phyloP scores from a whole-genome alignment of 2,329 filamentous ascomycete species.

The Calycina marina region DNA sequence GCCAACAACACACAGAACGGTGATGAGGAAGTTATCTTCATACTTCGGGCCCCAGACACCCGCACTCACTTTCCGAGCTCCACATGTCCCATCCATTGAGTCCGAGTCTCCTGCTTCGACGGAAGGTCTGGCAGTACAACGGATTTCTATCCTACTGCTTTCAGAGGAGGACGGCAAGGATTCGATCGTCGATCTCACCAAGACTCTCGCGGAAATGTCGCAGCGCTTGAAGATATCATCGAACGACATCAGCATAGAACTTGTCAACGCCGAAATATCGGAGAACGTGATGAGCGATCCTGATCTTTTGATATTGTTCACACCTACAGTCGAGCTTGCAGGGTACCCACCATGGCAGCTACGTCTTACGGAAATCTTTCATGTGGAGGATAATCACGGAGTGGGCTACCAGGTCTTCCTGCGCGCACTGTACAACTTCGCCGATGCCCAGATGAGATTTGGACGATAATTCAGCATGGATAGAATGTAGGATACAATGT shows the following conservation, averaged over 20 bases:
- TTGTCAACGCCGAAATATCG: conserved; percentile 79
- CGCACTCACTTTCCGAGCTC: conserved; percentile 55
- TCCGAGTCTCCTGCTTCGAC: conserved; percentile 30
- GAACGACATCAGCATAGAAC: conserved; percentile 67
- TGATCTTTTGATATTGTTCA: conserved; percentile 78
- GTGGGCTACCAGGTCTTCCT: conserved; percentile 94
- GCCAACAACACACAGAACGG: conserved; percentile 65
- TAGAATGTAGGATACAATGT: no score
- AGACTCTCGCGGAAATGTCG: conserved; percentile 88
- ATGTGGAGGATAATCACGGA: conserved; percentile 58
- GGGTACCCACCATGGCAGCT: conserved; percentile 97
- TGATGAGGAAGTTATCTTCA: conserved; percentile 64
- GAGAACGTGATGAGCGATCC: conserved; percentile 75
- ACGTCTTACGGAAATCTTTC: conserved; percentile 85
- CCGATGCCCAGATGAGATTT: conserved; percentile 76
- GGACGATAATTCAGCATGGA: conserved; percentile 21
- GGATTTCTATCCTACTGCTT: conserved; percentile 56
- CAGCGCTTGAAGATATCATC: conserved; percentile 73
- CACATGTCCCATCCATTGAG: conserved; percentile 47
- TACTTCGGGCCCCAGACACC: conserved; percentile 76
- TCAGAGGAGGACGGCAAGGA: conserved; percentile 82
- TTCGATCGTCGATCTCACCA: conserved; percentile 88
- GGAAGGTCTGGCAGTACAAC: conserved; percentile 25
- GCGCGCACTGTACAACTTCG: conserved; percentile 68
- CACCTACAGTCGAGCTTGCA: conserved; percentile 66